Evolutionary conservation across 1,139 yeast species (phyloP).

Genomic region (Trichomonascaceae sp.): DNA sequence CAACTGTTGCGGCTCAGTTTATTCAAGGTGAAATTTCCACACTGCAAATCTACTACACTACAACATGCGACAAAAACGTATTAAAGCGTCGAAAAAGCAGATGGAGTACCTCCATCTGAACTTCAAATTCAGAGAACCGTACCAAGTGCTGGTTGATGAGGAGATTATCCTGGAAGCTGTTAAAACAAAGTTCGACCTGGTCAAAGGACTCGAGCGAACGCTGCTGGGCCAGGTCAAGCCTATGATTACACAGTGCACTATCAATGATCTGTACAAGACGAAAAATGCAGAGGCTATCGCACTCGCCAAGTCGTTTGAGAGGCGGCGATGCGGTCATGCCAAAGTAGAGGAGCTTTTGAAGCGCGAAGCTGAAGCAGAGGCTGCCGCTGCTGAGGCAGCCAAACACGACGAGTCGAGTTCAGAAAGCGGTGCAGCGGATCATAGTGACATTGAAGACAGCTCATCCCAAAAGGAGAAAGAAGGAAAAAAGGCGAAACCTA

Average conservation of each 20-base stretch:
- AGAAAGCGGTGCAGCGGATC: constrained; percentile 5
- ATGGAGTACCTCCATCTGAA: constrained; percentile 73
- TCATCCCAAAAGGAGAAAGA: constrained; percentile 5
- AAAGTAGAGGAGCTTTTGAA: constrained; percentile 4
- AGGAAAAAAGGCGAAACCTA: constrained; percentile 10
- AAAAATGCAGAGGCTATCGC: constrained; percentile 64
- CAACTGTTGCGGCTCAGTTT: too few relatives aligned
- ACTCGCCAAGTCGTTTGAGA: constrained; percentile 69
- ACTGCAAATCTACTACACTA: too few relatives aligned
- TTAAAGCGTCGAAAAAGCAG: constrained; percentile 86
- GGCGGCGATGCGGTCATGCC: constrained; percentile 49
- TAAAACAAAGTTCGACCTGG: constrained; percentile 55
- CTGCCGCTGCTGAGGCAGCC: constrained; percentile 5
- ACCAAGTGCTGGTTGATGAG: constrained; percentile 73
- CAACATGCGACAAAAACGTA: constrained; percentile 88
- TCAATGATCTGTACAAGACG: constrained; percentile 66
- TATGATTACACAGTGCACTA: constrained; percentile 95
- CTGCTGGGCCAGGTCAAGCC: constrained; percentile 78
- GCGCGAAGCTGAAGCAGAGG: constrained; percentile 2
- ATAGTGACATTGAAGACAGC: constrained; percentile 2
- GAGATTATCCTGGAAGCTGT: constrained; percentile 56
- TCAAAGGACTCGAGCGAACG: constrained; percentile 67
- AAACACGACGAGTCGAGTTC: constrained; percentile 4
- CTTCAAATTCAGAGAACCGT: constrained; percentile 89
- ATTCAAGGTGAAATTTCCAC: too few relatives aligned